phyloP scores from a whole-genome alignment of 2,329 filamentous ascomycete species.

The Lithohypha guttulata region DNA sequence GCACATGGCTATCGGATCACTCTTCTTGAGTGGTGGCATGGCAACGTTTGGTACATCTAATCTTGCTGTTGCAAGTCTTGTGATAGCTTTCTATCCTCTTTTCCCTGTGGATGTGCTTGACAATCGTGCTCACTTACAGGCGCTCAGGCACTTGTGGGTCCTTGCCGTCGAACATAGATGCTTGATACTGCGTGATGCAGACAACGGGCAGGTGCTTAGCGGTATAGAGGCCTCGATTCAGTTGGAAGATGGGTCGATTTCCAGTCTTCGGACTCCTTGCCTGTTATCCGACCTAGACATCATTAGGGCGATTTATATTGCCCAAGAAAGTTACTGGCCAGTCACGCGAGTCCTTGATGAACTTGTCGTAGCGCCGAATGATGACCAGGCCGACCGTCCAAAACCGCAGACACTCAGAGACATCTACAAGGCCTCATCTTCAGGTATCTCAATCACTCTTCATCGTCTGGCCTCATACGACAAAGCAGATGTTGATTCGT shows the following conservation, averaged over 20 bases:
- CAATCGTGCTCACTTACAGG: conserved; percentile 88
- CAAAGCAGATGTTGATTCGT: conserved; percentile 42
- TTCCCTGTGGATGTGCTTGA: conserved; percentile 85
- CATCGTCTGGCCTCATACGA: conserved; percentile 59
- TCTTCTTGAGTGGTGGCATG: conserved; percentile 88
- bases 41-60: conserved; percentile 85
- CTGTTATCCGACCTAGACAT: conserved; percentile 40
- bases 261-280: conserved; percentile 42
- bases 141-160: conserved; percentile 95
- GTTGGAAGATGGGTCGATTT: conserved; percentile 36
- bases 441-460: conserved; percentile 64
- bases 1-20: conserved; percentile 78
- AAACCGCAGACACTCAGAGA: conserved; percentile 36
- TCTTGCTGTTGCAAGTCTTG: conserved; percentile 70
- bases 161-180: conserved; percentile 83
- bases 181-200: conserved; percentile 74
- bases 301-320: conserved; percentile 29
- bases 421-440: conserved; percentile 44
- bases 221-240: conserved; percentile 52
- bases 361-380: conserved; percentile 36
- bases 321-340: conserved; percentile 62
- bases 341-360: conserved; percentile 62
- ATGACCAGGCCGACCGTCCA: conserved; percentile 22
- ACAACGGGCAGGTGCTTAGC: conserved; percentile 68
- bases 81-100: conserved; percentile 88